Percentiles rank a stretch among this genome's conserved stretches.
phyloP scores from a whole-genome alignment of 805 yeast species.

The Pichia californica region DNA sequence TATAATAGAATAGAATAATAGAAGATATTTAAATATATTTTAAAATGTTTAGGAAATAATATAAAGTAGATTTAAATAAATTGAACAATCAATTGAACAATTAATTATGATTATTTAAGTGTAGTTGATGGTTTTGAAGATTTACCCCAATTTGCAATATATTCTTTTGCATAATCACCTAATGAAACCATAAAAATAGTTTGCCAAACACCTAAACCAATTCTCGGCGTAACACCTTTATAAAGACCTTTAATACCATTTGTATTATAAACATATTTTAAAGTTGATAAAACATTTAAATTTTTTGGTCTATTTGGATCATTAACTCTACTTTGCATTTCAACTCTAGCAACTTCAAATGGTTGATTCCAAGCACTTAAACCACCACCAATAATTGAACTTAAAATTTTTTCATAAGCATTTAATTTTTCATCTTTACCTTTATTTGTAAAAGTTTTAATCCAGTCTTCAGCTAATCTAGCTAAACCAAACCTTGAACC shows the following conservation, averaged over 20 bases:
- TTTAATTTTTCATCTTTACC: conserved; percentile 52
- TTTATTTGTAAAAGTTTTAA: conserved; percentile 56
- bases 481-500: conserved; percentile 94
- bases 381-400: conserved; percentile 94
- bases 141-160: conserved; percentile 39
- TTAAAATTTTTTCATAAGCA: conserved; percentile 74
- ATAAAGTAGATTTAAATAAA: neutral
- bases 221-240: conserved; percentile 95
- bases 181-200: conserved; percentile 97
- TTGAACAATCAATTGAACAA: neutral
- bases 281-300: conserved; percentile 67
- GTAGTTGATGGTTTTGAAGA: conserved; percentile 7
- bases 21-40: no score
- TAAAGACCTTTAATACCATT: conserved; percentile 88
- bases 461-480: conserved; percentile 82
- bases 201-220: conserved; percentile 97
- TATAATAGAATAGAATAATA: no score
- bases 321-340: conserved; percentile 91
- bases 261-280: conserved; percentile 72
- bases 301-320: conserved; percentile 97
- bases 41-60: conserved; percentile 5
- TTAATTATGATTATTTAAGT: conserved; percentile 4
- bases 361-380: conserved; percentile 99
- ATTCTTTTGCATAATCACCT: conserved; percentile 86
- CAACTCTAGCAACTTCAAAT: conserved; percentile 94